These are phyloP conservation scores for Rhizopus arrhizus DNA, from an alignment of 371 early-diverging fungal genomes.

Conservation along the genomic window DNA sequence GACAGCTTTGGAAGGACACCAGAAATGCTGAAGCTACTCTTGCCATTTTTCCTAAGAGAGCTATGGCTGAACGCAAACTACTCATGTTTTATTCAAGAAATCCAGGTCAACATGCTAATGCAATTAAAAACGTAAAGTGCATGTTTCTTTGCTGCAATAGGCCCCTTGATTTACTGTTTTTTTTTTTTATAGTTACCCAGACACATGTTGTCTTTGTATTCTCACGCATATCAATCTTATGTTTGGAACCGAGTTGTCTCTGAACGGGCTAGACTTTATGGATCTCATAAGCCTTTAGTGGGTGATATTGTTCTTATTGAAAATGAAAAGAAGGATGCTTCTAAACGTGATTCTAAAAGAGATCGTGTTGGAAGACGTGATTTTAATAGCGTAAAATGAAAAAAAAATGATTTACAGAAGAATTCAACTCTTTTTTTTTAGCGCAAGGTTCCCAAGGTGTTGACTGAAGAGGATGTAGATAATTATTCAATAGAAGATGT, in stretches of 20 bases:
- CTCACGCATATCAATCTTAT: conserved; percentile 96
- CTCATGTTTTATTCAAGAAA: conserved; percentile 54
- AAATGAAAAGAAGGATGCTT: conserved; percentile 10
- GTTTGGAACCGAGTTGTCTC: conserved; percentile 93
- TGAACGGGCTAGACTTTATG: conserved; percentile 74
- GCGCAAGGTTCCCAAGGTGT: conserved; percentile 48
- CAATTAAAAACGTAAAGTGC: conserved; percentile 60
- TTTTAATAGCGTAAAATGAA: conserved; percentile 23
- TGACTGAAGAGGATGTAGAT: conserved; percentile 69
- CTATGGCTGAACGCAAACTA: conserved; percentile 75
- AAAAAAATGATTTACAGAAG: not conserved
- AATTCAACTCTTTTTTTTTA: conserved; percentile 5
- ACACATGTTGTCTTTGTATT: conserved; percentile 89
- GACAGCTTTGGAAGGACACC: conserved; percentile 69
- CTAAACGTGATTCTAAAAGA: conserved; percentile 1
- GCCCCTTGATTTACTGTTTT: not conserved
- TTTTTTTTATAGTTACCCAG: conserved; percentile 68
- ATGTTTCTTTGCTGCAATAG: not conserved
- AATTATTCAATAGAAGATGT: conserved; percentile 83
- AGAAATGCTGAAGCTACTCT: conserved; percentile 66
- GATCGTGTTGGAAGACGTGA: conserved; percentile 35
- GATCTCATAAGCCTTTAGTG: conserved; percentile 65
- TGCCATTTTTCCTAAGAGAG: conserved; percentile 69
- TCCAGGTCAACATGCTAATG: conserved; percentile 59
- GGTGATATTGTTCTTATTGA: conserved; percentile 83